Evolutionary conservation across 768 basidiomycete genomes (phyloP), one percentile per base, ranked within the genome.

Genomic region (Polyporus arcularius): DNA sequence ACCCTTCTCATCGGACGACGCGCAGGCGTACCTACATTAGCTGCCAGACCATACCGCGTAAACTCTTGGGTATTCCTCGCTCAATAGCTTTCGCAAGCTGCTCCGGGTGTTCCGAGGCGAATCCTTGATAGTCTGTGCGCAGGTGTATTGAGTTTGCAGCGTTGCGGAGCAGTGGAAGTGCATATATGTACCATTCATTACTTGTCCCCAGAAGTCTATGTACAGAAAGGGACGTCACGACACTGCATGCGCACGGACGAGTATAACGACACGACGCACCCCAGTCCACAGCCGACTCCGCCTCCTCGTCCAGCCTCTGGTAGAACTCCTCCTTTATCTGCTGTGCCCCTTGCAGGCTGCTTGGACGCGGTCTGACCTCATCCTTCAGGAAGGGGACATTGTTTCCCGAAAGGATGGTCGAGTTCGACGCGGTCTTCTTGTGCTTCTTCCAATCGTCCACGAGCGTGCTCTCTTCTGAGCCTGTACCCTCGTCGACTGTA

Each of bases 11-110:
- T 26, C 16, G 16, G 31, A 30, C 55, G 49, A 57, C 60, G 39
- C 28, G 4, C 58, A 49, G 53, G 55, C 42, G 65, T 55, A 70
- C 70, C 66, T 77, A 92, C 94, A 96, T 97, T 72, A 96, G 81
- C 72, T 97, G 95, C 93, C 92, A 98, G 79, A 96, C 86, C 88
- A 98, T 96, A 50, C 94, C 94, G 53, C 94, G 85, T 49, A 96
- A 76, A 1, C 93, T 86, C 45, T 85, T 79, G 14, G 97, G 97
- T 42, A 99, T 94, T 4, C 97, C 97, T 62, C 80, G 82, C 65
- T 97, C 94, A 55, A 99, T 99, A 4, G 95, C 96, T 67, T 82
- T 81, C 1, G 94, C 93, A 28, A 99, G 78, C 60, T 88, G 82
- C 63, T 91, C 86, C 4, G 96, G 82, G 57, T 86, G 78, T 53